Evolutionary conservation across 2,329 filamentous ascomycete species (phyloP), one percentile per base, ranked within the genome.

Genomic region (Phymatotrichopsis omnivora): DNA sequence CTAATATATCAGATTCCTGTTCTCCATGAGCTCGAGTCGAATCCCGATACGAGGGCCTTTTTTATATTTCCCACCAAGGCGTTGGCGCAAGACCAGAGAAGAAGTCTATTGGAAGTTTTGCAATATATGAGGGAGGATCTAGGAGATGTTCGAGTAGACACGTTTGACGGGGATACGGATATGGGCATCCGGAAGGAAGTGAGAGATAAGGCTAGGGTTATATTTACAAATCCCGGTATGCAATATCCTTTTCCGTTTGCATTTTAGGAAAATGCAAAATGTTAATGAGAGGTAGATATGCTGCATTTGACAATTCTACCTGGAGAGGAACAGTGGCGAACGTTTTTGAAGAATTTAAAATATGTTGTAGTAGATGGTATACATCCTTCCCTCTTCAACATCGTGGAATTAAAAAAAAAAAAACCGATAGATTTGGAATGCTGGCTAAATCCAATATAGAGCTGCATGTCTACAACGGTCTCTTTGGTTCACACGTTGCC

Each of bases 31-130:
- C 67, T 98, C 2, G 89, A 98, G 62, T 69, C 76, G 41, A 82
- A 96, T 58, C 67, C 64, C 2, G 70, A 79, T 45, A 83, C 84
- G 7, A 72, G 91, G 57, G 91, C 91, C 2, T 85, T 98, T 79
- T 96, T 95, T 61, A 94, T 98, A 27, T 98, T 98, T 51, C 91
- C 91, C 0, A 98, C 91, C 0, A 98, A 98, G 65, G 91, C 91
- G 1, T 67, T 98, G 12, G 89, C 91, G 0, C 91, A 98, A 62
- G 91, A 98, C 63, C 91, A 98, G 63, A 78, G 80, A 56, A 75
- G 86, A 56, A 94, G 86, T 56, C 68, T 98, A 61, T 84, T 83
- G 58, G 85, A 94, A 42, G 73, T 96, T 60, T 68, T 96, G 50
- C 67, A 73, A 1, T 94, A 82, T 57, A 83, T 98, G 72, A 48